Evolutionary conservation across 2,329 filamentous ascomycete genomes (phyloP), one percentile per base, ranked within the genome.

Genomic region (Xylariaceae sp.): DNA sequence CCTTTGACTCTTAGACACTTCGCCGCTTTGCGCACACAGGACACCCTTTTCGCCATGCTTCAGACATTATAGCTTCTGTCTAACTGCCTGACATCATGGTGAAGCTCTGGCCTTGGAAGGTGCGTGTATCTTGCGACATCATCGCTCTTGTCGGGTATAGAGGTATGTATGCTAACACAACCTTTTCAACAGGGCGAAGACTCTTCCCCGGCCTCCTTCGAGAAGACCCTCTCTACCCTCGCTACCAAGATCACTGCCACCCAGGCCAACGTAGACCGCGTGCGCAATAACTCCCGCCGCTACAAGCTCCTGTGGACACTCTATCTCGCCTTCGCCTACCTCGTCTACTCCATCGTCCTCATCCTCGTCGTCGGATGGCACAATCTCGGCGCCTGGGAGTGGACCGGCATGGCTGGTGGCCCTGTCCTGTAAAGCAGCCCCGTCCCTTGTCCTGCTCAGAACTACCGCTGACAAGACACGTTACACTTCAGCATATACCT

Each of bases 321-420:
- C 13, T 99, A 97, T 69, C 85, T 92, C 2, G 85, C 85, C 50
- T 93, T 99, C 63, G 89, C 87, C 46, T 99, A 97, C 70, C 85
- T 97, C 4, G 82, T 97, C 43, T 92, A 90, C 63, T 81, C 85
- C 10, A 84, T 96, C 28, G 87, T 97, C 48, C 78, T 95, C 42
- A 79, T 87, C 3, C 79, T 99, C 6, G 90, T 97, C 7, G 84
- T 96, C 3, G 94, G 94, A 47, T 90, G 87, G 77, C 80, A 83
- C 59, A 87, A 88, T 61, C 88, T 94, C 79, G 85, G 87, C 3
- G 66, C 84, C 0, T 76, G 81, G 56, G 93, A 97, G 74, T 94
- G 91, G 75, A 84, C 84, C 6, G 87, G 86, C 43, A 75, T 97
- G 33, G 79, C 85, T 12, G 90, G 88, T 16, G 89, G 89, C 3